phyloP scores from a whole-genome alignment of 805 yeast genomes.

The Yarrowia alimentaria region DNA sequence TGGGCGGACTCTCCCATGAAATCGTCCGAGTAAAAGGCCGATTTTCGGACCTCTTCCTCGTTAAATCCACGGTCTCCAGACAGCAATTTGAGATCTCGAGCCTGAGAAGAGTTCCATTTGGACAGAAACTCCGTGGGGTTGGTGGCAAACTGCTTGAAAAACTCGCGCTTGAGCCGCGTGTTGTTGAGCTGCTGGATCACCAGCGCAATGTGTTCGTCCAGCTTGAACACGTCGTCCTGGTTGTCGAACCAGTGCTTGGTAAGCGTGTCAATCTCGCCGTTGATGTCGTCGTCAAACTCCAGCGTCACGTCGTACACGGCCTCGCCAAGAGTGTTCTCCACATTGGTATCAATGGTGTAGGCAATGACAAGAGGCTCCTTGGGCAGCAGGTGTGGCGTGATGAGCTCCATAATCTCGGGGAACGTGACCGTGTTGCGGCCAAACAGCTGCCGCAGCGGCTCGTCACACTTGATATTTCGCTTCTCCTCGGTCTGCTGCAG shows the following conservation, averaged over 20 bases:
- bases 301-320: conserved; percentile 73
- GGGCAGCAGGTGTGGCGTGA: conserved; percentile 68
- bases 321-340: conserved; percentile 73
- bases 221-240: conserved; percentile 45
- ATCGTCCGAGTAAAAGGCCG: conserved; percentile 79
- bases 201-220: conserved; percentile 47
- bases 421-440: conserved; percentile 56
- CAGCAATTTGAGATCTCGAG: conserved; percentile 79
- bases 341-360: conserved; percentile 73
- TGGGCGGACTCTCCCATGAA: conserved; percentile 76
- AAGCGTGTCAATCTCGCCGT: conserved; percentile 41
- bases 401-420: conserved; percentile 66
- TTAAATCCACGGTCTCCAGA: conserved; percentile 86
- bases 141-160: conserved; percentile 68
- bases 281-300: conserved; percentile 45
- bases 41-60: conserved; percentile 83
- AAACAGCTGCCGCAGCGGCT: conserved; percentile 46
- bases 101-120: conserved; percentile 73
- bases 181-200: conserved; percentile 53
- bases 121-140: conserved; percentile 76
- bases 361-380: conserved; percentile 75
- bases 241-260: conserved; percentile 44
- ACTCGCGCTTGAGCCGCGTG: conserved; percentile 65
- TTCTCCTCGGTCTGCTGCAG: conserved; percentile 58
- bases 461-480: conserved; percentile 53